Percentiles rank a stretch among this genome's conserved stretches.
These are phyloP conservation scores for Rhodotorula kratochvilovae DNA, from an alignment of 768 basidiomycete genomes.

Conservation along the genomic window DNA sequence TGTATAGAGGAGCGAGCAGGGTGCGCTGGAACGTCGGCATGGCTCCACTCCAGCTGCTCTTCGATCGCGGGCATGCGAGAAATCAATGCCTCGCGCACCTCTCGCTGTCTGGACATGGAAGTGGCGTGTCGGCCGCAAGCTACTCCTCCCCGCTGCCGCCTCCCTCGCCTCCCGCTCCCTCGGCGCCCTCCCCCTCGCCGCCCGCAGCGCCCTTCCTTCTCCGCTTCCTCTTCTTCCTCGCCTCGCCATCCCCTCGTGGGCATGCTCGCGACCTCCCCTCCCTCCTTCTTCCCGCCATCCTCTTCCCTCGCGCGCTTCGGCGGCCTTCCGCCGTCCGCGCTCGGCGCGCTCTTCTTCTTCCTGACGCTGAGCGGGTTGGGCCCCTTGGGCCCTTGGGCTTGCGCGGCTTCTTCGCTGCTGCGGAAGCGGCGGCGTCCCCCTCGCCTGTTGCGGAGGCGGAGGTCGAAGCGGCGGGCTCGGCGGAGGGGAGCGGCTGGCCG, in stretches of 20 bases:
- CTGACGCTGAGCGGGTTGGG: constrained; percentile 91
- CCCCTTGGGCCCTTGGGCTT: constrained; percentile 58
- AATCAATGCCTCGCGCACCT: too few species aligned
- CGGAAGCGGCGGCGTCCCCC: constrained; percentile 26
- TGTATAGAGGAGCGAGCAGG: too few species aligned
- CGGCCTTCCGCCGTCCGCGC: background rate
- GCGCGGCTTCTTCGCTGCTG: constrained; percentile 45
- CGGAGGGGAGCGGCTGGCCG: constrained; percentile 24
- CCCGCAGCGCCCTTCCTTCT: constrained; percentile 7
- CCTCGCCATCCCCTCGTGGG: constrained; percentile 2
- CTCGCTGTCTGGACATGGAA: too few species aligned
- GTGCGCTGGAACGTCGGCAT: too few species aligned
- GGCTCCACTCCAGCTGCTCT: too few species aligned
- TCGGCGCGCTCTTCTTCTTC: constrained; percentile 58
- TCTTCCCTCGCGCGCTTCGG: constrained; percentile 16
- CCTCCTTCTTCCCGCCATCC: constrained; percentile 21
- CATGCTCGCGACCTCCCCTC: constrained; percentile 17
- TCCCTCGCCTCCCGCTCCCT: background rate
- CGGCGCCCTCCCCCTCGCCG: constrained; percentile 23
- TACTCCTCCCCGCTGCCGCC: constrained; percentile 29
- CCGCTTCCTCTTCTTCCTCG: constrained; percentile 18
- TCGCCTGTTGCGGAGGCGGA: background rate
- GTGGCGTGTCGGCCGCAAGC: too few species aligned
- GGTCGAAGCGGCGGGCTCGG: background rate
- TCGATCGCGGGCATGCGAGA: too few species aligned